Evolutionary conservation across 805 yeast species (phyloP).

Genomic region (Zygosaccharomyces kombuchaensis): DNA sequence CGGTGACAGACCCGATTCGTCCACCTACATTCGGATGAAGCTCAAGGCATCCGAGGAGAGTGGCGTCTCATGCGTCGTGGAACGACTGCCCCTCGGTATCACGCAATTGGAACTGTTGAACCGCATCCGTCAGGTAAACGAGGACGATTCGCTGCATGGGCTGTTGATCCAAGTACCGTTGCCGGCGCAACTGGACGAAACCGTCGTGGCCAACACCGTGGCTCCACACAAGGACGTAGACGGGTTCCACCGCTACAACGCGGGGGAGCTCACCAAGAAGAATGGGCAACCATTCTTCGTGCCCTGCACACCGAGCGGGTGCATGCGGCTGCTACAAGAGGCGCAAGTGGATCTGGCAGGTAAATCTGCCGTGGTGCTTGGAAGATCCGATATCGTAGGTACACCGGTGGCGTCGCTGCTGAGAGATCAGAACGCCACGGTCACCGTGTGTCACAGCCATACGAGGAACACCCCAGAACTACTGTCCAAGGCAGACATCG

Average conservation of each 20-base stretch:
- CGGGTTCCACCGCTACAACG: slow-evolving; percentile 74
- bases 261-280: slow-evolving; percentile 71
- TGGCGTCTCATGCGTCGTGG: slow-evolving; percentile 55
- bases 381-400: slow-evolving; percentile 84
- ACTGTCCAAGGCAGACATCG: slow-evolving; percentile 64
- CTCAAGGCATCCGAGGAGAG: slow-evolving; percentile 72
- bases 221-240: slow-evolving; percentile 70
- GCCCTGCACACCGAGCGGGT: slow-evolving; percentile 85
- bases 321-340: slow-evolving; percentile 57
- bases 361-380: slow-evolving; percentile 74
- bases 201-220: slow-evolving; percentile 63
- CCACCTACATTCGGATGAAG: slow-evolving; percentile 80
- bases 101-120: slow-evolving; percentile 53
- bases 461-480: slow-evolving; percentile 50
- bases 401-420: slow-evolving; percentile 70
- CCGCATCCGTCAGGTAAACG: slow-evolving; percentile 53
- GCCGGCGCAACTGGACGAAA: slow-evolving; percentile 66
- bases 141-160: slow-evolving; percentile 61
- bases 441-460: slow-evolving; percentile 67
- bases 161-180: slow-evolving; percentile 73
- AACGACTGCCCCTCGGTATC: slow-evolving; percentile 53
- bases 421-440: slow-evolving; percentile 69
- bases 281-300: slow-evolving; percentile 66
- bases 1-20: slow-evolving; percentile 72
- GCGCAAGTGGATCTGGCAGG: slow-evolving; percentile 56